A percentile compares a stretch with the other conserved stretches of the same genome.
These are phyloP conservation scores for Penicillium subrubescens DNA, from an alignment of 495 filamentous ascomycete genomes.

Conservation along the genomic window DNA sequence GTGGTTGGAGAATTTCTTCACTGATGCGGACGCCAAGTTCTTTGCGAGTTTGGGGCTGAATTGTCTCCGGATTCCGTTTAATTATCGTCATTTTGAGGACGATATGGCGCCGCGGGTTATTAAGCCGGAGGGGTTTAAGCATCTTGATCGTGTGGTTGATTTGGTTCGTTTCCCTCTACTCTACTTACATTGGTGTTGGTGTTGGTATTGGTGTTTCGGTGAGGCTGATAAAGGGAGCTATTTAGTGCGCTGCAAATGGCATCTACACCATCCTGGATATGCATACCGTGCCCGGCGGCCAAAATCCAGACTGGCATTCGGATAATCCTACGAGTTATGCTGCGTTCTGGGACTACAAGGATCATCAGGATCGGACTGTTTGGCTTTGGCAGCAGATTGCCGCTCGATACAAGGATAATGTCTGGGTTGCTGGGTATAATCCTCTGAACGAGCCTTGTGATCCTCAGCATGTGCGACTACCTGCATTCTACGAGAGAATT, in stretches of 20 bases:
- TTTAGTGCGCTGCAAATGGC: constrained; percentile 52
- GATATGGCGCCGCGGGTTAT: constrained; percentile 61
- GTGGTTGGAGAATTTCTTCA: constrained; percentile 68
- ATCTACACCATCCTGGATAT: constrained; percentile 67
- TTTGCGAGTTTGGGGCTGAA: constrained; percentile 60
- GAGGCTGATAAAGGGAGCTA: too few relatives aligned
- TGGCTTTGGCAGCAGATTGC: constrained; percentile 64
- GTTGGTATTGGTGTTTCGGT: too few relatives aligned
- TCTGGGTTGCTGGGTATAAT: constrained; percentile 65
- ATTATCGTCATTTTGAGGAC: constrained; percentile 67
- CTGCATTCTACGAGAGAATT: constrained; percentile 57
- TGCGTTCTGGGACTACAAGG: constrained; percentile 65
- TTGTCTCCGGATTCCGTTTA: constrained; percentile 65
- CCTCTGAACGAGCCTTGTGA: constrained; percentile 68
- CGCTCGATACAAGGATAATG: constrained; percentile 56
- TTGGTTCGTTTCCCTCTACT: too few relatives aligned
- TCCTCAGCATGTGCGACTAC: constrained; percentile 55
- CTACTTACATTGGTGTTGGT: too few relatives aligned
- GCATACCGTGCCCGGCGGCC: constrained; percentile 64
- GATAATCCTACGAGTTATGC: constrained; percentile 57
- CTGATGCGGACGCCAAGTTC: constrained; percentile 60
- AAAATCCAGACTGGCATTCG: constrained; percentile 68
- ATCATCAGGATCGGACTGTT: constrained; percentile 61
- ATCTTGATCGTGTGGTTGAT: constrained; percentile 60
- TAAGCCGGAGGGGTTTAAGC: constrained; percentile 59